A percentile compares a stretch with the other conserved stretches of the same genome.
These are phyloP conservation scores for Silene vulgaris DNA, from an alignment of 179 eudicot genomes.

Conservation along the genomic window DNA sequence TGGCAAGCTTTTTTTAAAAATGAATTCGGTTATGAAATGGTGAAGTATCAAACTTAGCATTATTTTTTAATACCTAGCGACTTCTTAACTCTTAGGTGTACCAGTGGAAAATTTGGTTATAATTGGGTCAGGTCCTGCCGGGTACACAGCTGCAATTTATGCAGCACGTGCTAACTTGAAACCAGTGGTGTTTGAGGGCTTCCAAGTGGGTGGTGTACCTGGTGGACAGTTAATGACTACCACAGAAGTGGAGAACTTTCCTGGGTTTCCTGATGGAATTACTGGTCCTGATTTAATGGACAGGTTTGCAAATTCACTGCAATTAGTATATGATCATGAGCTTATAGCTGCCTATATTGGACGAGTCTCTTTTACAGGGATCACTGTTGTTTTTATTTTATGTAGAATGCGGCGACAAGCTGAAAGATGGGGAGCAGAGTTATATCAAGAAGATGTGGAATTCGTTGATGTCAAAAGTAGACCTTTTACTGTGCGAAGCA, in stretches of 20 bases:
- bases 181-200: constrained; percentile 96
- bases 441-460: constrained; percentile 94
- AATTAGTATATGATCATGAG: not conserved
- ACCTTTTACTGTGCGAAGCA: constrained; percentile 82
- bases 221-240: constrained; percentile 99
- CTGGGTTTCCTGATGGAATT: constrained; percentile 97
- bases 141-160: constrained; percentile 97
- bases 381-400: constrained; percentile 11
- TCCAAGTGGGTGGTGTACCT: constrained; percentile 92
- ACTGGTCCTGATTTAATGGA: constrained; percentile 99
- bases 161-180: constrained; percentile 97
- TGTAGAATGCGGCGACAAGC: constrained; percentile 85
- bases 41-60: not conserved
- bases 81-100: constrained; percentile 37
- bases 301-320: constrained; percentile 37
- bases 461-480: constrained; percentile 65
- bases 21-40: too few relatives aligned
- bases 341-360: not conserved
- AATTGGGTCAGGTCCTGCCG: constrained; percentile 99
- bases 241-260: constrained; percentile 97
- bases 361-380: not conserved
- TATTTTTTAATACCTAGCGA: not conserved
- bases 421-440: constrained; percentile 98
- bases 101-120: constrained; percentile 82
- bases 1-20: not conserved